Evolutionary conservation across 371 early-diverging fungal species (phyloP).

Genomic region (Umbelopsis sp.): DNA sequence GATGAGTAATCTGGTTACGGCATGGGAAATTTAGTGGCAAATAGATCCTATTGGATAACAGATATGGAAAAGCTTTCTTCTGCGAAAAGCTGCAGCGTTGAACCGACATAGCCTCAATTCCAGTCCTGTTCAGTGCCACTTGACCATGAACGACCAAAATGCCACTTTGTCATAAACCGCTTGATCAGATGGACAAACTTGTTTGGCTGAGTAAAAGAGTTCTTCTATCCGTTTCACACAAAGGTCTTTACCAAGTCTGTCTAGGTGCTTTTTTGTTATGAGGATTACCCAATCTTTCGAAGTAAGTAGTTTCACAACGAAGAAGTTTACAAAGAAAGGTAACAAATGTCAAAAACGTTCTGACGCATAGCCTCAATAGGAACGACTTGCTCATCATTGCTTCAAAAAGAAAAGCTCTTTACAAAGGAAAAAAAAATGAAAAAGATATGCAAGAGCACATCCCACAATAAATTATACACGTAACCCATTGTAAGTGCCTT

Average conservation of each 20-base stretch:
- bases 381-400: slow-evolving; percentile 12
- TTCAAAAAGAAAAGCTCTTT: not conserved
- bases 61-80: not conserved
- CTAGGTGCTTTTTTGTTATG: slow-evolving; percentile 10
- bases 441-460: not conserved
- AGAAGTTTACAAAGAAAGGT: not conserved
- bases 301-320: not conserved
- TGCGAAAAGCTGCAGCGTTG: not conserved
- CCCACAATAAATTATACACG: too few species aligned
- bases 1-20: too few species aligned
- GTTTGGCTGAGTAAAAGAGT: not conserved
- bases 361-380: not conserved
- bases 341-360: not conserved
- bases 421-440: not conserved
- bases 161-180: not conserved
- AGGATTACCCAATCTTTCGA: not conserved
- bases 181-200: slow-evolving; percentile 10
- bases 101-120: too few species aligned
- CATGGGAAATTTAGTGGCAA: too few species aligned
- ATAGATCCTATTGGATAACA: too few species aligned
- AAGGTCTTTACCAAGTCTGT: slow-evolving; percentile 1
- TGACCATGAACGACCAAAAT: not conserved
- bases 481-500: too few species aligned
- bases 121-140: not conserved
- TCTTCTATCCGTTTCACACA: not conserved